phyloP scores from a whole-genome alignment of 108 stramenopile genomes.

The Cyclotella distinguenda region DNA sequence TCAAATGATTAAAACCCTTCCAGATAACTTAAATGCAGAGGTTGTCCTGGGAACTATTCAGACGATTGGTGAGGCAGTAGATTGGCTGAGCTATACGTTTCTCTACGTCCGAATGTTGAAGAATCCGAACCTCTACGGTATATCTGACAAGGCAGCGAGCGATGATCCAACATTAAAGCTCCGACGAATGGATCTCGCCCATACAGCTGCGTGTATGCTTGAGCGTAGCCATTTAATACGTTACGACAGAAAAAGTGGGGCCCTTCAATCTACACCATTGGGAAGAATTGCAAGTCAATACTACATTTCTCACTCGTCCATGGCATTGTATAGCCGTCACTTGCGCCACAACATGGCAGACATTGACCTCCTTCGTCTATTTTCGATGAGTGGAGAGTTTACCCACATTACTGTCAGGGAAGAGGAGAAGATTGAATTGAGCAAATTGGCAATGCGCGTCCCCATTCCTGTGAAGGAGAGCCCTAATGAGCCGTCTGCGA shows the following conservation, averaged over 20 bases:
- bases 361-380: conserved; percentile 96
- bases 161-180: conserved; percentile 89
- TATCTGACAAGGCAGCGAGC: conserved; percentile 66
- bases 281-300: conserved; percentile 97
- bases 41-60: conserved; percentile 93
- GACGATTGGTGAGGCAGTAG: conserved; percentile 90
- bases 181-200: conserved; percentile 89
- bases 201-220: conserved; percentile 89
- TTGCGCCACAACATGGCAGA: conserved; percentile 96
- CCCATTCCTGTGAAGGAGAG: conserved; percentile 98
- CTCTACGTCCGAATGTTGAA: conserved; percentile 97
- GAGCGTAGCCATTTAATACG: conserved; percentile 92
- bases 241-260: conserved; percentile 93
- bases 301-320: conserved; percentile 95
- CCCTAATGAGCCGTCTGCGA: conserved; percentile 91
- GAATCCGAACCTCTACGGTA: conserved; percentile 92
- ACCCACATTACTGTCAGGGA: conserved; percentile 93
- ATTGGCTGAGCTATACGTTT: conserved; percentile 99
- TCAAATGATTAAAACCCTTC: conserved; percentile 92
- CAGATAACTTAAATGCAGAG: conserved; percentile 98
- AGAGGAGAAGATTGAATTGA: conserved; percentile 97
- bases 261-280: conserved; percentile 90
- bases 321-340: conserved; percentile 94
- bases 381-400: conserved; percentile 96
- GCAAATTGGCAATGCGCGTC: conserved; percentile 91